phyloP scores from a whole-genome alignment of 2,329 filamentous ascomycete species.

The Colletotrichum melonis region DNA sequence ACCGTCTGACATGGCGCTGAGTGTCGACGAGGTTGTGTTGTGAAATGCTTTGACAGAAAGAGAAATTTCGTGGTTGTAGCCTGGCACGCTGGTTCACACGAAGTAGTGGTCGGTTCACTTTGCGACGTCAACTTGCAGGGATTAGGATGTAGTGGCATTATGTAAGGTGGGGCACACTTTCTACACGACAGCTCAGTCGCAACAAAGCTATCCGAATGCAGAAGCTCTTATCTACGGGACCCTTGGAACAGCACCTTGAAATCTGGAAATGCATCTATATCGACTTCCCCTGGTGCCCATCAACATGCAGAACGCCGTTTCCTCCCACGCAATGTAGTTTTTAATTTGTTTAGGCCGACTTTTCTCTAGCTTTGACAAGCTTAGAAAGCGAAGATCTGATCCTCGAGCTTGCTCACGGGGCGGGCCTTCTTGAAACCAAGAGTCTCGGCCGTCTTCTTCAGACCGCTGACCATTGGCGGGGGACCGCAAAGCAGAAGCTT shows the following conservation, averaged over 20 bases:
- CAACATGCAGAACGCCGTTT: background rate
- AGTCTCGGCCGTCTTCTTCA: conserved; percentile 94
- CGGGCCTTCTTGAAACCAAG: conserved; percentile 93
- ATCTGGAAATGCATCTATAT: background rate
- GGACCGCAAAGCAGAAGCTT: conserved; percentile 96
- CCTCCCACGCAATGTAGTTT: background rate
- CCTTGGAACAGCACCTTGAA: background rate
- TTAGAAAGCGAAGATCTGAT: conserved; percentile 95
- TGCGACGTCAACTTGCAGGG: conserved; percentile 34
- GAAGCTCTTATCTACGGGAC: conserved; percentile 1
- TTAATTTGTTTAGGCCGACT: background rate
- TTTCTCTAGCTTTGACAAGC: background rate
- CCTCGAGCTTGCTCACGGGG: conserved; percentile 96
- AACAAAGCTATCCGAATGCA: background rate
- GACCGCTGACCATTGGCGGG: conserved; percentile 94
- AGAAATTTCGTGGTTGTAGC: background rate
- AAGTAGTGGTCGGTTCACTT: conserved; percentile 12
- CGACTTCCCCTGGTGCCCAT: background rate
- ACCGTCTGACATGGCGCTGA: conserved; percentile 31
- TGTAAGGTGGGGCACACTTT: conserved; percentile 18
- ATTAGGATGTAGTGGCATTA: conserved; percentile 1
- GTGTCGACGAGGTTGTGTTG: background rate
- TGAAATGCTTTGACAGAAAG: background rate
- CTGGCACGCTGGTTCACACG: conserved; percentile 3
- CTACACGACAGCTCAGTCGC: background rate